A percentile compares a stretch with the other conserved stretches of the same genome.
Evolutionary conservation across 2,329 filamentous ascomycete species (phyloP).

Genomic region (Aspergillus sp.): DNA sequence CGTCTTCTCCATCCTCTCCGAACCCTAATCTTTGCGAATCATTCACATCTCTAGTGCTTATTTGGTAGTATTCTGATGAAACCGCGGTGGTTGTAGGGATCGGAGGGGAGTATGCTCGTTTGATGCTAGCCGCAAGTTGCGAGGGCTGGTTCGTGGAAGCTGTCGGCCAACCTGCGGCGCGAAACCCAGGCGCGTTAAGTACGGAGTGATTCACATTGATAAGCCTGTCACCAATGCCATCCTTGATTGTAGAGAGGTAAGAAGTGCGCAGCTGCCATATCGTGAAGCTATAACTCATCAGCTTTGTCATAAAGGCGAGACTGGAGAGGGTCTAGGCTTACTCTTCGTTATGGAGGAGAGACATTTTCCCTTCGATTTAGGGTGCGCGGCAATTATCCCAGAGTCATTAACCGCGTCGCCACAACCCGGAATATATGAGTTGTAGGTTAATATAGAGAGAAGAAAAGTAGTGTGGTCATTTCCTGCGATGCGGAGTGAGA

Average conservation of each 20-base stretch:
- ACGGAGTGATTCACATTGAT: slow-evolving; percentile 64
- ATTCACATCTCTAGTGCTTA: slow-evolving; percentile 37
- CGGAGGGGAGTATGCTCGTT: slow-evolving; percentile 65
- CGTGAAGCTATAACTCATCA: slow-evolving; percentile 52
- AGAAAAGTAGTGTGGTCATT: slow-evolving; percentile 9
- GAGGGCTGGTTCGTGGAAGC: slow-evolving; percentile 33
- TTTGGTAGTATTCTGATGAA: slow-evolving; percentile 62
- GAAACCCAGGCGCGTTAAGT: slow-evolving; percentile 64
- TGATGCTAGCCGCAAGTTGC: slow-evolving; percentile 53
- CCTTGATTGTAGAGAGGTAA: slow-evolving; percentile 63
- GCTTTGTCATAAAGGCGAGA: background rate
- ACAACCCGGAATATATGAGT: slow-evolving; percentile 3
- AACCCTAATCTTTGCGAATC: slow-evolving; percentile 22
- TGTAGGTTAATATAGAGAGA: background rate
- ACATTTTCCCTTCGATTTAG: slow-evolving; percentile 36
- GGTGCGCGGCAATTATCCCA: background rate
- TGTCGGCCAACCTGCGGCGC: slow-evolving; percentile 61
- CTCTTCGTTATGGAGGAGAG: slow-evolving; percentile 54
- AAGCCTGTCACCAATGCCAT: slow-evolving; percentile 64
- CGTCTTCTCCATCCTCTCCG: slow-evolving; percentile 56
- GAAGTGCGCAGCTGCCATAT: slow-evolving; percentile 66
- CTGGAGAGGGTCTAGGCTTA: slow-evolving; percentile 29
- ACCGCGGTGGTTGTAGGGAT: slow-evolving; percentile 60
- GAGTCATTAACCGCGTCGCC: background rate
- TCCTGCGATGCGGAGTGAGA: slow-evolving; percentile 13